Conservation (phyloP, 2,329 filamentous ascomycete genomes). For the Alternaria sp. region DNA sequence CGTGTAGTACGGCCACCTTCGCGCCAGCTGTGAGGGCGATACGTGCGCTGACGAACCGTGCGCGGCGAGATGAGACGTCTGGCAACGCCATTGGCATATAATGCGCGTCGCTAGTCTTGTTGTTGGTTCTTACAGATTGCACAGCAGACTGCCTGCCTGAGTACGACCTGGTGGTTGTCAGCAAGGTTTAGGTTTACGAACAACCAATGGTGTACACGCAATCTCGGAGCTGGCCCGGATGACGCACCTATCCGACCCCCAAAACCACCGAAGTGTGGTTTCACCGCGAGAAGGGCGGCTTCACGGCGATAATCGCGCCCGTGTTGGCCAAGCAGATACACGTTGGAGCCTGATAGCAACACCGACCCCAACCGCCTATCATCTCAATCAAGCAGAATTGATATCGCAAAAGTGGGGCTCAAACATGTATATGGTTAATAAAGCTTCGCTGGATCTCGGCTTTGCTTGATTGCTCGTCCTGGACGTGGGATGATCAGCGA, state of each 20-base stretch:
- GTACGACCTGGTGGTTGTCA: neutral
- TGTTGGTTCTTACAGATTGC: neutral
- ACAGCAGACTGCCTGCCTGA: neutral
- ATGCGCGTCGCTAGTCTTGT: neutral
- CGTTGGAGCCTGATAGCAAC: neutral
- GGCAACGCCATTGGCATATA: neutral
- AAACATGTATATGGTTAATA: neutral
- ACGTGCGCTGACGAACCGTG: neutral
- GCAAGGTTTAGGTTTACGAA: neutral
- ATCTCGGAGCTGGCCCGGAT: slow-evolving; percentile 1
- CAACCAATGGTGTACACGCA: neutral
- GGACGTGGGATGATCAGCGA: neutral
- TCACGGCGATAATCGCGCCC: neutral
- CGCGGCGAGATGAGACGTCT: neutral
- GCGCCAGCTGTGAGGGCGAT: neutral
- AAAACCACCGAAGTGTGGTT: neutral
- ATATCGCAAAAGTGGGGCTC: neutral
- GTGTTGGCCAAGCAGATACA: neutral
- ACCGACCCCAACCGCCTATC: neutral
- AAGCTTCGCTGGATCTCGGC: slow-evolving; percentile 3
- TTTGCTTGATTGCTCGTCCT: neutral
- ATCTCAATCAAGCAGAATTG: neutral
- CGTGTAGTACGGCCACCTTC: neutral
- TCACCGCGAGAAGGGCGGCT: neutral
- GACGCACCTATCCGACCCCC: neutral